Evolutionary conservation across 805 yeast genomes (phyloP), one percentile per base, ranked within the genome.

Genomic region (Sugiyamaella lignohabitans): DNA sequence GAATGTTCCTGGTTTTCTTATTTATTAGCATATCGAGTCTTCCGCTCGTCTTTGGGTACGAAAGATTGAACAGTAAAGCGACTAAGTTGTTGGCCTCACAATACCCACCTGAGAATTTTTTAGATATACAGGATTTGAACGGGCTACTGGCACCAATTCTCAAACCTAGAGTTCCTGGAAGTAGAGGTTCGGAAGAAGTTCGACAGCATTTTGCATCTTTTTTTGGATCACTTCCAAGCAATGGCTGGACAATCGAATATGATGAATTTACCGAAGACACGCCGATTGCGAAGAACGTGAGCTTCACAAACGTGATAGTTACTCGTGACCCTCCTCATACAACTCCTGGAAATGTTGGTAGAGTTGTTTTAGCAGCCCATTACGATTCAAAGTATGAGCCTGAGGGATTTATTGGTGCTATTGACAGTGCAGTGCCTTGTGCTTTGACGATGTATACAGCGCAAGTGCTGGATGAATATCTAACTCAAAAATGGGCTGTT

Each of bases 341-440:
- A 4, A 45, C 37, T 6, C 38, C 46, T 5, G 55, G 55, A 3
- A 55, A 54, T 2, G 52, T 58, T 2, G 59, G 58, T 16, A 64
- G 67, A 27, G 49, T 72, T 5, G 62, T 70, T 4, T 51, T 78
- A 2, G 74, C 75, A 3, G 83, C 79, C 0, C 84, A 78, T 52
- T 78, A 76, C 53, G 84, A 78, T 55, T 69, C 80, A 0, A 71
- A 72, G 51, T 45, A 63, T 6, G 57, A 58, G 5, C 80, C 81
- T 1, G 63, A 61, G n/a, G 82, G 80, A 4, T 78, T 79, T 47
- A 61, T 77, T 27, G 84, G 84, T 4, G 84, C 81, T 1, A 74
- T 69, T 23, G 84, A 79, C 55, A 73, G 80, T 46, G 81, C 80
- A 2, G 77, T 72, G 1, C 75, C 83, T 1, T 76, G 82, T 57